Percentiles rank a stretch among this genome's conserved stretches.
phyloP scores from a whole-genome alignment of 495 filamentous ascomycete genomes.

The Amorphotheca resinae region DNA sequence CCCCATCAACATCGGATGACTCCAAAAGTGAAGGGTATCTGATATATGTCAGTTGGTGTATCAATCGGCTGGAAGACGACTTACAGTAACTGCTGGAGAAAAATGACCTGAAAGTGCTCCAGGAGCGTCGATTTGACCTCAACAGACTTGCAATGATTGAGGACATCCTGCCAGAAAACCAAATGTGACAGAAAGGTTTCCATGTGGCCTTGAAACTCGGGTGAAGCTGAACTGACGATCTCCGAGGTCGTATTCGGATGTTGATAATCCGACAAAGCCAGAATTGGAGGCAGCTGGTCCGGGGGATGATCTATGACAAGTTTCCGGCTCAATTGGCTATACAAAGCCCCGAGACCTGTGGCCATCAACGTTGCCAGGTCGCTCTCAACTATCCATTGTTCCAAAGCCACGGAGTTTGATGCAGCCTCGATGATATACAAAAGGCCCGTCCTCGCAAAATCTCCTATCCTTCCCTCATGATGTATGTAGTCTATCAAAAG shows the following conservation, averaged over 20 bases:
- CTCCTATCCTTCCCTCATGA: conserved; percentile 79
- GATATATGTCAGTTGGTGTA: conserved; percentile 10
- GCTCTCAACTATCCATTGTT: conserved; percentile 94
- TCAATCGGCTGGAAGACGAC: conserved; percentile 15
- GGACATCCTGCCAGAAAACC: conserved; percentile 93
- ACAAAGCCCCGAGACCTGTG: conserved; percentile 84
- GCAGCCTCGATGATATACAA: conserved; percentile 94
- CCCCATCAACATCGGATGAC: conserved; percentile 91
- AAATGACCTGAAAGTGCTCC: conserved; percentile 95
- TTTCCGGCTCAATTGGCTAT: conserved; percentile 84
- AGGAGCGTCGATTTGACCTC: conserved; percentile 87
- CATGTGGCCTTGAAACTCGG: conserved; percentile 64
- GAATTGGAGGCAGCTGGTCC: conserved; percentile 62
- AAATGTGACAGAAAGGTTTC: conserved; percentile 91
- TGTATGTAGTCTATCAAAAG: conserved; percentile 92
- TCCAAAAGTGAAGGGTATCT: conserved; percentile 94
- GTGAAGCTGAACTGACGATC: conserved; percentile 55
- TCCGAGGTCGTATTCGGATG: conserved; percentile 47
- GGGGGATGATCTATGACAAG: conserved; percentile 47
- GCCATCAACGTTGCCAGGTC: conserved; percentile 96
- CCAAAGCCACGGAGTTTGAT: conserved; percentile 64
- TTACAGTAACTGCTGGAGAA: conserved; percentile 87
- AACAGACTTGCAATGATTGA: conserved; percentile 83
- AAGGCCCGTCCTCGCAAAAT: conserved; percentile 93
- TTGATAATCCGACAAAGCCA: conserved; percentile 74